Evolutionary conservation across 192 early-diverging fungal species (phyloP), one percentile per base, ranked within the genome.

Genomic region (Podila epicladia): DNA sequence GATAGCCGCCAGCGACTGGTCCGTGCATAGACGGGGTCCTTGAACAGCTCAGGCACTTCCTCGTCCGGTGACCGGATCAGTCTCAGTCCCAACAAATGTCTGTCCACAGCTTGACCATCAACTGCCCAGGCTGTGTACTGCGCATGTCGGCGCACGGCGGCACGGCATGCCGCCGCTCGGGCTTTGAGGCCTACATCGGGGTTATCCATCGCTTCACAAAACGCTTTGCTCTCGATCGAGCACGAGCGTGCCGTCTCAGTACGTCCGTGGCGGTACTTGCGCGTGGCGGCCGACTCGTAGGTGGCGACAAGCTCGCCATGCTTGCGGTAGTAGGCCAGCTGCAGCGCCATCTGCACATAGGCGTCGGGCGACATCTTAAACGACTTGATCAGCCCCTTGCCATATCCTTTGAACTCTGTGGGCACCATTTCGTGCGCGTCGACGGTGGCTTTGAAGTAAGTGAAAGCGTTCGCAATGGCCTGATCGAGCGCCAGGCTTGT

Each of bases 231-330:
- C 53, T 94, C 95, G 0, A 82, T 71, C 13, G 91, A 93, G 37
- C 94, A 85, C 20, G 94, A 92, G 38, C 96, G 90, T 45, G 92
- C 92, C 0, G 95, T 96, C 68, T 97, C 96, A 3, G 96, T 98
- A 20, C 96, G 88, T 11, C 96, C 96, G 64, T 93, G 94, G 50
- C 92, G 72, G 72, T 90, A 98, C 72, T 93, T 85, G 41, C 96
- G 87, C 3, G 95, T 97, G 28, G 89, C 88, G 4, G 93, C 93
- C 12, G 96, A 93, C 70, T 98, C 96, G 73, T 98, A 98, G 5
- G 93, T 93, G 0, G 93, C 82, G 7, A 92, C 88, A 48, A 89
- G 71, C 19, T 76, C 75, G 8, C 85, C 79, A 69, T 97, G 94
- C 11, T 93, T 68, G 58, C 92, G 88, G 76, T 92, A 94, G 79